Percentiles rank a stretch among this genome's conserved stretches.
These are phyloP conservation scores for Ogataea nonfermentans DNA, from an alignment of 805 yeast genomes.

Conservation along the genomic window DNA sequence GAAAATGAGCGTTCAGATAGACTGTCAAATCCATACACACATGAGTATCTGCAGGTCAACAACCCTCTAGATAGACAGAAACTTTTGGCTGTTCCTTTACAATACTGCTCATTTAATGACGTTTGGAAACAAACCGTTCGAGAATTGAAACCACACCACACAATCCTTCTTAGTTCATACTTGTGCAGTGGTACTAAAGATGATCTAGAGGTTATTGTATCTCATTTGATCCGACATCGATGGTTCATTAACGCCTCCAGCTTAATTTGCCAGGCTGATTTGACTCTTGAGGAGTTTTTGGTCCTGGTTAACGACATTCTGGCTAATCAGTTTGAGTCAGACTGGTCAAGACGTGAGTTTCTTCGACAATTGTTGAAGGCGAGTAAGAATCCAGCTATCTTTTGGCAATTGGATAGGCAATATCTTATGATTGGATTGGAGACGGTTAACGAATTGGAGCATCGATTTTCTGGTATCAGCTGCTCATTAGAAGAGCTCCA, in stretches of 20 bases:
- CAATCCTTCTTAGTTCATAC: background rate
- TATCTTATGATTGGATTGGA: constrained; percentile 6
- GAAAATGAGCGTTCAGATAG: too few relatives aligned
- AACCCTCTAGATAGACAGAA: background rate
- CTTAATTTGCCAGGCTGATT: constrained; percentile 3
- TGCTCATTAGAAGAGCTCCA: constrained; percentile 4
- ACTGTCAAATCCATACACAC: too few relatives aligned
- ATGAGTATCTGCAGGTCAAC: constrained; percentile 2
- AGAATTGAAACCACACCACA: background rate
- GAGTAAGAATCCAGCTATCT: constrained; percentile 4
- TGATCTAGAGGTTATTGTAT: constrained; percentile 3
- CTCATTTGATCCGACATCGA: constrained; percentile 7
- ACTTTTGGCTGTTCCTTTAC: constrained; percentile 1
- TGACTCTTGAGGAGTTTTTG: constrained; percentile 11
- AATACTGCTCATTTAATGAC: background rate
- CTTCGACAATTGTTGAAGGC: constrained; percentile 5
- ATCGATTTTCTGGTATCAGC: background rate
- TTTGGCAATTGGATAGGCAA: constrained; percentile 10
- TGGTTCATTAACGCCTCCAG: constrained; percentile 16
- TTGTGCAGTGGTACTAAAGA: background rate
- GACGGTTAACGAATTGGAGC: constrained; percentile 9
- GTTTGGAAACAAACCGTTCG: background rate
- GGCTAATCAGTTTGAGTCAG: constrained; percentile 2
- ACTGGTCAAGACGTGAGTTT: constrained; percentile 18
- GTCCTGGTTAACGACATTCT: constrained; percentile 5